phyloP scores from a whole-genome alignment of 164 flowering plant genomes.

The Vitis cinerea region DNA sequence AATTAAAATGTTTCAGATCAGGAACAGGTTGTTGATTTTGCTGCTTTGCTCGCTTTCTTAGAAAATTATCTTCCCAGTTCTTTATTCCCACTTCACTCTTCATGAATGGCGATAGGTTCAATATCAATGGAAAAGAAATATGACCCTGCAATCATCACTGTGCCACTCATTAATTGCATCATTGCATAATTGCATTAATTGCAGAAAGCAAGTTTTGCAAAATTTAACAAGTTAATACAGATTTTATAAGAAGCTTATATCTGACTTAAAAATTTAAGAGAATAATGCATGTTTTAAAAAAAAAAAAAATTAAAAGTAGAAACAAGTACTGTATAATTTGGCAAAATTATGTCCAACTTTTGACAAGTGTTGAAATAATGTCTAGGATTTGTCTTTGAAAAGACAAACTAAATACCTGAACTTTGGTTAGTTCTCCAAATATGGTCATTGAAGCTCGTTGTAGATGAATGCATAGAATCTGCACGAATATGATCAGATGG shows the following conservation, averaged over 20 bases:
- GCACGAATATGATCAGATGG: constrained; percentile 26
- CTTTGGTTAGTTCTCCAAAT: constrained; percentile 67
- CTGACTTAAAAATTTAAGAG: too few species aligned
- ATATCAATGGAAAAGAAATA: constrained; percentile 62
- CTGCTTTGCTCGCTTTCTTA: constrained; percentile 19
- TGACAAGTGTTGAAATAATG: too few species aligned
- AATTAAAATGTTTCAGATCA: constrained; percentile 10
- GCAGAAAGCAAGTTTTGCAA: neutral
- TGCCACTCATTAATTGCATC: neutral
- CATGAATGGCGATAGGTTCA: constrained; percentile 62
- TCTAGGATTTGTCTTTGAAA: too few species aligned
- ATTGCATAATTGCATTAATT: too few species aligned
- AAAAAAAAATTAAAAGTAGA: too few species aligned
- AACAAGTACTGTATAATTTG: too few species aligned
- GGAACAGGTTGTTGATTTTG: constrained; percentile 19
- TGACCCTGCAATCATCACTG: constrained; percentile 56
- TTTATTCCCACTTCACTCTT: constrained; percentile 39
- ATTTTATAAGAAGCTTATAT: neutral
- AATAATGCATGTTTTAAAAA: too few species aligned
- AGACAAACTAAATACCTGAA: constrained; percentile 46
- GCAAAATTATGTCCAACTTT: too few species aligned
- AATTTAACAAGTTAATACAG: neutral
- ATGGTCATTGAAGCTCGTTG: constrained; percentile 64
- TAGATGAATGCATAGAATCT: constrained; percentile 91
- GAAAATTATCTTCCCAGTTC: constrained; percentile 22